These are phyloP conservation scores for Helianthus tuberosus DNA, from an alignment of 129 eudicot species.

Conservation along the genomic window DNA sequence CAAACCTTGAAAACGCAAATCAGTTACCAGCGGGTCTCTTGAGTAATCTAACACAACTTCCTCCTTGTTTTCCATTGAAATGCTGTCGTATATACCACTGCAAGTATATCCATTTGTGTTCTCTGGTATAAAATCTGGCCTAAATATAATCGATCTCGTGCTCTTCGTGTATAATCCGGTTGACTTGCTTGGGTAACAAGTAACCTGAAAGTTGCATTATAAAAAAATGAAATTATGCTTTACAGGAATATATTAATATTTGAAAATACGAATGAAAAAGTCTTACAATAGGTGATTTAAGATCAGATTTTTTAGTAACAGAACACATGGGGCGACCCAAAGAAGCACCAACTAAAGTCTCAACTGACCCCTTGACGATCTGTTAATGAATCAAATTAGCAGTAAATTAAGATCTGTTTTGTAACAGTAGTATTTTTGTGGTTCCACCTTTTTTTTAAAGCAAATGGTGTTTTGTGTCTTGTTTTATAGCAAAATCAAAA, in stretches of 20 bases:
- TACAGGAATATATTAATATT: background rate
- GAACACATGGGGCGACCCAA: constrained; percentile 48
- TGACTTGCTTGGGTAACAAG: constrained; percentile 54
- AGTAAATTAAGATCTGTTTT: constrained; percentile 6
- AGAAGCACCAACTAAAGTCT: constrained; percentile 48
- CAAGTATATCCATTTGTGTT: constrained; percentile 34
- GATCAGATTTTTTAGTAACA: constrained; percentile 42
- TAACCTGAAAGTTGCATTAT: constrained; percentile 37
- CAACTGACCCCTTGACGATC: constrained; percentile 58
- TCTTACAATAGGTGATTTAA: constrained; percentile 47
- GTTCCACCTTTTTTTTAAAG: constrained; percentile 1
- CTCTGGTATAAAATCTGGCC: constrained; percentile 46
- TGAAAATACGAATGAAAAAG: constrained; percentile 3
- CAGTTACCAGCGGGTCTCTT: constrained; percentile 40
- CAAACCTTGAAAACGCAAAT: constrained; percentile 32
- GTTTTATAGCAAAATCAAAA: too few relatives aligned
- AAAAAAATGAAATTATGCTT: background rate
- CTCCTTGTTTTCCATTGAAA: constrained; percentile 40
- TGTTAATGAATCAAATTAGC: constrained; percentile 33
- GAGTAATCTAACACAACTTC: constrained; percentile 56
- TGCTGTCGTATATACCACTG: constrained; percentile 45
- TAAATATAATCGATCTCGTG: constrained; percentile 44
- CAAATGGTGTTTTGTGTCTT: constrained; percentile 4
- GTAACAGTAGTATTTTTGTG: background rate
- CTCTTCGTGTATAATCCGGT: constrained; percentile 45